Conservation (phyloP, 2,329 filamentous ascomycete species). For the Coniochaeta ligniaria region DNA sequence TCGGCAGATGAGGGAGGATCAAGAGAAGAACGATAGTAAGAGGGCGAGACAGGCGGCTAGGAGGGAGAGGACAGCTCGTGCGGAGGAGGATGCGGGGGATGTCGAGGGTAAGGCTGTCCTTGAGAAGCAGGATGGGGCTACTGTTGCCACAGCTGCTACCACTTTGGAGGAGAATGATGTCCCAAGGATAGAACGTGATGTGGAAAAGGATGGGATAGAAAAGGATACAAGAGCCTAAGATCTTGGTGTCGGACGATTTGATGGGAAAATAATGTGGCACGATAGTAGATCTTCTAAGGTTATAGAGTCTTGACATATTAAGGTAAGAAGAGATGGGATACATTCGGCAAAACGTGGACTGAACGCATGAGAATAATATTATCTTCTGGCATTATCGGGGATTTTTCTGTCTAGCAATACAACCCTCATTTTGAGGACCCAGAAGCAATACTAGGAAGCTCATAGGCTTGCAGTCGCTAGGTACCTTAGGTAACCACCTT, state of each 20-base stretch:
- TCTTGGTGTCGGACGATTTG: not conserved
- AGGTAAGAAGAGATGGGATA: not conserved
- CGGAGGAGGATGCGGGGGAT: constrained; percentile 4
- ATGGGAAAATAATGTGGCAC: not conserved
- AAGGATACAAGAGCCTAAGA: not conserved
- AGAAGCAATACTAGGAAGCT: not conserved
- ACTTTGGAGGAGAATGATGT: not conserved
- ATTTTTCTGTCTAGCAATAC: not conserved
- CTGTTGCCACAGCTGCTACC: constrained; percentile 25
- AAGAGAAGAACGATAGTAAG: constrained; percentile 25
- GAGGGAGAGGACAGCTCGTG: constrained; percentile 5
- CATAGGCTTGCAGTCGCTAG: not conserved
- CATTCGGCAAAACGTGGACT: not conserved
- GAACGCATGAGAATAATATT: not conserved
- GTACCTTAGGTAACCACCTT: not conserved
- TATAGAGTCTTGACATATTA: not conserved
- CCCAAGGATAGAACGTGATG: not conserved
- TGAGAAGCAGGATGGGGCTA: constrained; percentile 29
- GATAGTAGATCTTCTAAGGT: not conserved
- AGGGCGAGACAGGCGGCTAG: constrained; percentile 14
- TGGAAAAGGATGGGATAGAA: not conserved
- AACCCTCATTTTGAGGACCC: not conserved
- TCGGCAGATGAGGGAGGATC: constrained; percentile 31
- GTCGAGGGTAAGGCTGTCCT: not conserved
- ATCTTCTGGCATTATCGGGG: not conserved